Conservation (phyloP, 2,329 filamentous ascomycete genomes). For the Colletotrichum sojae region DNA sequence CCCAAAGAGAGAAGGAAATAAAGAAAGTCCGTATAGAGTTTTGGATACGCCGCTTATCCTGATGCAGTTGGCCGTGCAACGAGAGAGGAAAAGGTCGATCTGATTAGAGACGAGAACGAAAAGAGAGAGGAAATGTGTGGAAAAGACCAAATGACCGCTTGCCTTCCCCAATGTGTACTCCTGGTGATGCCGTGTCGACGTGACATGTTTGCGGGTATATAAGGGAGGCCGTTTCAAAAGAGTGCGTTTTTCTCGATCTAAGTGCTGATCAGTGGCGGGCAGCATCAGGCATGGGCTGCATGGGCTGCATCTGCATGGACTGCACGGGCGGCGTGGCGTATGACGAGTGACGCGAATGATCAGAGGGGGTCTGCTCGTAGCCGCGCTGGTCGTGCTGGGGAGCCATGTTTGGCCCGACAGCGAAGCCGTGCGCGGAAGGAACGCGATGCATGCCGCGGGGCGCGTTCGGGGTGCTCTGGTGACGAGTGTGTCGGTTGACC, state of each 20-base stretch:
- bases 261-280: slow-evolving; percentile 32
- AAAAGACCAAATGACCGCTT: slow-evolving; percentile 40
- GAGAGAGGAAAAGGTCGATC: slow-evolving; percentile 22
- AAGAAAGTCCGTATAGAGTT: slow-evolving; percentile 34
- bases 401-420: slow-evolving; percentile 34
- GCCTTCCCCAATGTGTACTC: slow-evolving; percentile 39
- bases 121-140: slow-evolving; percentile 20
- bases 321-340: slow-evolving; percentile 30
- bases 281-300: slow-evolving; percentile 33
- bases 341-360: slow-evolving; percentile 29
- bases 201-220: slow-evolving; percentile 34
- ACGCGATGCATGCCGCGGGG: slow-evolving; percentile 38
- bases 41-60: slow-evolving; percentile 29
- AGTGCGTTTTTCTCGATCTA: slow-evolving; percentile 31
- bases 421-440: slow-evolving; percentile 39
- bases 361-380: slow-evolving; percentile 36
- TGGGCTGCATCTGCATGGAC: slow-evolving; percentile 15
- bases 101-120: slow-evolving; percentile 1
- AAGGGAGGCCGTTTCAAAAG: slow-evolving; percentile 38
- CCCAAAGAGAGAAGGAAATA: slow-evolving; percentile 20
- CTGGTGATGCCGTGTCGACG: slow-evolving; percentile 33
- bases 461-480: slow-evolving; percentile 49
- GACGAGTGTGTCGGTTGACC: slow-evolving; percentile 46
- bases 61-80: slow-evolving; percentile 30
- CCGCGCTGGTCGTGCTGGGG: slow-evolving; percentile 30